Percentiles rank a stretch among this genome's conserved stretches.
phyloP scores from a whole-genome alignment of 108 stramenopile genomes.

The Nitzschia putrida region DNA sequence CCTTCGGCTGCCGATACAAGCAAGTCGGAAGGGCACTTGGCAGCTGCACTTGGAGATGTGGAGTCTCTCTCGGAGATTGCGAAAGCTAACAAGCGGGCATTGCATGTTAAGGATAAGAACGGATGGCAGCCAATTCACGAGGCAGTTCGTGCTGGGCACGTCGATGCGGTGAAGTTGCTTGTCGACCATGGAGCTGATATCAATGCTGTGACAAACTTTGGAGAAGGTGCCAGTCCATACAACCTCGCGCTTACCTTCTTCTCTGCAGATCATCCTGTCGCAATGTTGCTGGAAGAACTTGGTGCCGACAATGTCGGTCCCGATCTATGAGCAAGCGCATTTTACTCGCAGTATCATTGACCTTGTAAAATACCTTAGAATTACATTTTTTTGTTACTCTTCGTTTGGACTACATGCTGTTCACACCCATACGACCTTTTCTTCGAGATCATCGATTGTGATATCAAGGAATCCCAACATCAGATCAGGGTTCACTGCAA shows the following conservation, averaged over 20 bases:
- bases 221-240: slow-evolving; percentile 31
- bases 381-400: not conserved
- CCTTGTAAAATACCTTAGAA: not conserved
- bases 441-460: slow-evolving; percentile 77
- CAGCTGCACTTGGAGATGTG: slow-evolving; percentile 54
- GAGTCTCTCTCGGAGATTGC: slow-evolving; percentile 36
- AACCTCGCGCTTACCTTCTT: slow-evolving; percentile 37
- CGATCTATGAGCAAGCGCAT: slow-evolving; percentile 29
- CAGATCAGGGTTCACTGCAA: slow-evolving; percentile 69
- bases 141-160: slow-evolving; percentile 58
- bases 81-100: slow-evolving; percentile 19
- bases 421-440: slow-evolving; percentile 57
- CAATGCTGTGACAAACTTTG: slow-evolving; percentile 45
- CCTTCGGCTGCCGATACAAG: slow-evolving; percentile 42
- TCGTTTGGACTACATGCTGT: not conserved
- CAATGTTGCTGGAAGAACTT: slow-evolving; percentile 29
- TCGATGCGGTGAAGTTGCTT: slow-evolving; percentile 51
- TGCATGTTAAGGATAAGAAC: slow-evolving; percentile 49
- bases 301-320: slow-evolving; percentile 58
- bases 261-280: slow-evolving; percentile 35
- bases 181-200: slow-evolving; percentile 63
- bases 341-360: not conserved
- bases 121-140: slow-evolving; percentile 68
- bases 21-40: slow-evolving; percentile 55
- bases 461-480: slow-evolving; percentile 72